Percentiles rank a stretch among this genome's conserved stretches.
These are phyloP conservation scores for Phaeosphaeria sp. DNA, from an alignment of 2,329 filamentous ascomycete species.

Conservation along the genomic window DNA sequence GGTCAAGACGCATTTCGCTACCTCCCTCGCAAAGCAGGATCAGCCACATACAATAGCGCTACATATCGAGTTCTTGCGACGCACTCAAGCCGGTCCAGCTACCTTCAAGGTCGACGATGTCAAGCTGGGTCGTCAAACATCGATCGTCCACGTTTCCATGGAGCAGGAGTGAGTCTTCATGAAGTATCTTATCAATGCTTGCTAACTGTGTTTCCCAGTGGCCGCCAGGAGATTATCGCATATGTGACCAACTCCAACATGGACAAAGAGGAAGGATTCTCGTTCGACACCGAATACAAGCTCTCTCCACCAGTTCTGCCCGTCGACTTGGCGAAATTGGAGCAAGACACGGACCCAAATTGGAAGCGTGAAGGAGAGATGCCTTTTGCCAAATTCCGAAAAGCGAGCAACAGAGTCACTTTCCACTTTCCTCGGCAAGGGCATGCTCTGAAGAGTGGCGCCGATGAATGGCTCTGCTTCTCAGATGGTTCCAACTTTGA, in stretches of 20 bases:
- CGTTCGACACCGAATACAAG: constrained; percentile 62
- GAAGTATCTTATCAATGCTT: background rate
- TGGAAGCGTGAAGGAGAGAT: constrained; percentile 56
- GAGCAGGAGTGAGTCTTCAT: constrained; percentile 49
- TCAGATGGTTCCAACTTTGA: constrained; percentile 68
- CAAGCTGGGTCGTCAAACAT: constrained; percentile 70
- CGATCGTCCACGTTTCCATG: constrained; percentile 68
- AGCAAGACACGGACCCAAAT: constrained; percentile 53
- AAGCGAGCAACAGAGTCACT: constrained; percentile 59
- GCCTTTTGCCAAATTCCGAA: constrained; percentile 55
- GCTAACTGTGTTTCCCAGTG: constrained; percentile 5
- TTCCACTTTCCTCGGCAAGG: constrained; percentile 61
- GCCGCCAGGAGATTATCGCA: constrained; percentile 67
- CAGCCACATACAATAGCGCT: constrained; percentile 70
- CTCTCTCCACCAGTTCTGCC: constrained; percentile 55
- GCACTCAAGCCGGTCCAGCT: constrained; percentile 65
- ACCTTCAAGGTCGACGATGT: constrained; percentile 66
- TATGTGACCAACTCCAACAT: constrained; percentile 73
- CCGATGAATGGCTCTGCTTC: constrained; percentile 74
- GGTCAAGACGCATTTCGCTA: constrained; percentile 65
- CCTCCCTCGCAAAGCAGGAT: constrained; percentile 63
- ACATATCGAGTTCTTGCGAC: constrained; percentile 70
- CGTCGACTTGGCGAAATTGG: constrained; percentile 53
- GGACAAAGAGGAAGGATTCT: constrained; percentile 63
- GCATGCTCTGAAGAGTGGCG: constrained; percentile 48